Percentiles rank a stretch among this genome's conserved stretches.
These are phyloP conservation scores for Claviceps quebecensis DNA, from an alignment of 2,329 filamentous ascomycete genomes.

Conservation along the genomic window DNA sequence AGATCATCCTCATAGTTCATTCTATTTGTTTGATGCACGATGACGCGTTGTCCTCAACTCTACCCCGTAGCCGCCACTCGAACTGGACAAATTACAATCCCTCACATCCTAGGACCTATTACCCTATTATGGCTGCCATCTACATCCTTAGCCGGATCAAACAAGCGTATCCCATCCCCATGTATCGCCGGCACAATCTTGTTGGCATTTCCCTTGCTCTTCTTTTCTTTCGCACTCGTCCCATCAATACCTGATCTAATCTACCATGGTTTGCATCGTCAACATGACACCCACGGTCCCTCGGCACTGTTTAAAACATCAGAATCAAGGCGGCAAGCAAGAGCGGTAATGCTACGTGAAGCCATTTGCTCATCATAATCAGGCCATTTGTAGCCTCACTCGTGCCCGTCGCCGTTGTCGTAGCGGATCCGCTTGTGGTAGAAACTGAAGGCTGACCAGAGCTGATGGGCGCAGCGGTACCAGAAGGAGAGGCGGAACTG, in stretches of 20 bases:
- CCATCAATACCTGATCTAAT: neutral
- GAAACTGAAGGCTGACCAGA: neutral
- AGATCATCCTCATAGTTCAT: neutral
- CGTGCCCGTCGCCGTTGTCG: neutral
- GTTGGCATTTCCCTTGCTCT: neutral
- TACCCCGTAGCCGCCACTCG: neutral
- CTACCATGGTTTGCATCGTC: neutral
- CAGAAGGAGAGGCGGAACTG: neutral
- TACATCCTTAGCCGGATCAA: neutral
- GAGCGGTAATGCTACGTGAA: conserved; percentile 3
- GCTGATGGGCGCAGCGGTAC: neutral
- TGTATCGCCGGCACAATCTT: neutral
- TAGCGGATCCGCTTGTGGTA: neutral
- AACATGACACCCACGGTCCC: neutral
- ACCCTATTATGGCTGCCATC: neutral
- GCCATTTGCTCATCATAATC: neutral
- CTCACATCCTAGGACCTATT: neutral
- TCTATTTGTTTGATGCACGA: neutral
- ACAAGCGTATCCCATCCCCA: neutral
- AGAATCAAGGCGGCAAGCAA: conserved; percentile 1
- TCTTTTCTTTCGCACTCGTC: neutral
- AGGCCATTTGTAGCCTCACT: neutral
- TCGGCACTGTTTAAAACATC: neutral
- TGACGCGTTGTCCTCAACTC: neutral
- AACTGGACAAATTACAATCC: neutral